Evolutionary conservation across 371 early-diverging fungal genomes (phyloP).

Genomic region (Thermomucor indicae-seudaticae): DNA sequence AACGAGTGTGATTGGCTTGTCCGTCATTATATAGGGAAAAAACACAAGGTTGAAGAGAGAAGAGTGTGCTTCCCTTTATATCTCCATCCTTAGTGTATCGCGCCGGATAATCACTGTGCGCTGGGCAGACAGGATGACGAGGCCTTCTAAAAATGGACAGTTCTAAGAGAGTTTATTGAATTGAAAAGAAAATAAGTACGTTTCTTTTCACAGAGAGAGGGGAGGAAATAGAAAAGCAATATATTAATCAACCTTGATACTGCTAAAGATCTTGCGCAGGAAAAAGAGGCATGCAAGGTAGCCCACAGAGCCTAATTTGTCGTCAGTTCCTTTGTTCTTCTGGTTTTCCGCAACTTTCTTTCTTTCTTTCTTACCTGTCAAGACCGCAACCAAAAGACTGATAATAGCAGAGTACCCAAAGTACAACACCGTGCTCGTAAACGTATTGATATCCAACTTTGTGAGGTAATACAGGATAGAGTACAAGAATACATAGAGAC

Average conservation of each 20-base stretch:
- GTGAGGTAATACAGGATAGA: constrained; percentile 76
- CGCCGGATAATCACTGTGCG: too few species aligned
- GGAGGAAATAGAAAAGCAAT: too few species aligned
- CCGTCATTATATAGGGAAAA: too few species aligned
- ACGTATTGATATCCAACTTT: constrained; percentile 65
- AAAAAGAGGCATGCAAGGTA: constrained; percentile 73
- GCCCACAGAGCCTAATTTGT: constrained; percentile 67
- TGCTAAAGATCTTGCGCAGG: constrained; percentile 76
- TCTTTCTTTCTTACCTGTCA: constrained; percentile 51
- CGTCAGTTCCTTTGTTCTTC: not conserved
- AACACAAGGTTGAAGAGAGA: too few species aligned
- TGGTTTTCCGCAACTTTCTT: not conserved
- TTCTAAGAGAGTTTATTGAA: too few species aligned
- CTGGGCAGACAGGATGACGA: not conserved
- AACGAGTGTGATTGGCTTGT: constrained; percentile 18
- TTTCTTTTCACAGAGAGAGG: too few species aligned
- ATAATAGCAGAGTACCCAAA: constrained; percentile 89
- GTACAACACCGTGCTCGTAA: constrained; percentile 81
- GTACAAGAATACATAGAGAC: constrained; percentile 87
- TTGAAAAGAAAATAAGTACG: too few species aligned
- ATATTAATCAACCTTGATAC: constrained; percentile 83
- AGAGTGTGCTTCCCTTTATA: too few species aligned
- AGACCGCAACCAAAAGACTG: constrained; percentile 67
- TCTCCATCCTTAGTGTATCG: too few species aligned
- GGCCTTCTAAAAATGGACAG: not conserved